Evolutionary conservation across 2,329 filamentous ascomycete species (phyloP).

Genomic region (Ophiostoma perfectum): DNA sequence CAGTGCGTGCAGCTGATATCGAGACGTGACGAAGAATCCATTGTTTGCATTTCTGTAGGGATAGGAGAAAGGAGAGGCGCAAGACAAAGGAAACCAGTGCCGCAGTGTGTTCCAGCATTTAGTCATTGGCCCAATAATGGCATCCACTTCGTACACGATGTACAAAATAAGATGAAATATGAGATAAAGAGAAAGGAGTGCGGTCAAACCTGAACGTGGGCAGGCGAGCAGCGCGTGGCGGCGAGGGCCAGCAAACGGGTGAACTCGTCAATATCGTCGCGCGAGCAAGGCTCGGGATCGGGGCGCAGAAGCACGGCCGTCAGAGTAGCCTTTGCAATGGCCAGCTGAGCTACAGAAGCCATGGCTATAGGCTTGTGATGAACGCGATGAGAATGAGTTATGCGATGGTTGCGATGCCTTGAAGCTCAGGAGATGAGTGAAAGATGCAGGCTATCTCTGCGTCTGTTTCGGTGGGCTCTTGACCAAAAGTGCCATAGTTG

Average conservation of each 20-base stretch:
- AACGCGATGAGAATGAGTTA: background rate
- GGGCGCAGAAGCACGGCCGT: slow-evolving; percentile 66
- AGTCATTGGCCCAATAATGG: slow-evolving; percentile 7
- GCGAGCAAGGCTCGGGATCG: slow-evolving; percentile 64
- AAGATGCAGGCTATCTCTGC: background rate
- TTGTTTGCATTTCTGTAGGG: slow-evolving; percentile 72
- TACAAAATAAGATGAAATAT: background rate
- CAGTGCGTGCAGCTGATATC: slow-evolving; percentile 59
- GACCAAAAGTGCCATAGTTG: background rate
- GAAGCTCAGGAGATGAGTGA: background rate
- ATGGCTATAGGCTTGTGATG: slow-evolving; percentile 6
- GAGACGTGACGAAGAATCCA: slow-evolving; percentile 73
- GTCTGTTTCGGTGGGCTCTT: background rate
- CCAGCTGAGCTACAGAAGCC: slow-evolving; percentile 59
- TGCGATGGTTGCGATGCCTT: background rate
- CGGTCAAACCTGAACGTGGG: slow-evolving; percentile 80
- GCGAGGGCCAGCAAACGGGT: slow-evolving; percentile 59
- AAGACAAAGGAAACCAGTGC: slow-evolving; percentile 13
- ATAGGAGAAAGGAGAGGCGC: slow-evolving; percentile 24
- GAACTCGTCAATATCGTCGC: slow-evolving; percentile 65
- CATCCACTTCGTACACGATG: background rate
- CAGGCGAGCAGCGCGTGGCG: slow-evolving; percentile 65
- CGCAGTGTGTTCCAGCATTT: slow-evolving; percentile 4
- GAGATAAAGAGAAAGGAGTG: slow-evolving; percentile 11
- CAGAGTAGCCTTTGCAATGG: slow-evolving; percentile 75